Conservation (phyloP, 768 basidiomycete genomes). For the Gymnopilus junonius region DNA sequence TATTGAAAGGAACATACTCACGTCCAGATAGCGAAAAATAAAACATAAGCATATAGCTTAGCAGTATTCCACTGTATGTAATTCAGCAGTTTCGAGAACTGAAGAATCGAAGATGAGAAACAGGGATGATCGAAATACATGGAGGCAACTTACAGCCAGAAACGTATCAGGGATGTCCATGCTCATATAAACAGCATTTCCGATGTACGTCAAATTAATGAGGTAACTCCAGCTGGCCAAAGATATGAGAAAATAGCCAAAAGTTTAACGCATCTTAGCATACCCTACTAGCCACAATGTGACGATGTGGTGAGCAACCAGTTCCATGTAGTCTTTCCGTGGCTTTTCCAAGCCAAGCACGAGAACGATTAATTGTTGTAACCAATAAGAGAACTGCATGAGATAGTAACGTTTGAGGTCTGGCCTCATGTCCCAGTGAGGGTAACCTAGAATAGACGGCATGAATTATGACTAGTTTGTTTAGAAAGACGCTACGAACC, state of each 20-base stretch:
- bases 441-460: conserved; percentile 62
- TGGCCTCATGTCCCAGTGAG: conserved; percentile 86
- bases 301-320: conserved; percentile 89
- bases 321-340: conserved; percentile 86
- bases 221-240: conserved; percentile 78
- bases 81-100: conserved; percentile 88
- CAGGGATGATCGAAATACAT: background rate
- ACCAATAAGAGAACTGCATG: conserved; percentile 93
- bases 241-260: conserved; percentile 7
- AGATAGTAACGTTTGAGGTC: conserved; percentile 93
- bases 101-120: conserved; percentile 1
- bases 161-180: conserved; percentile 96
- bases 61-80: conserved; percentile 75
- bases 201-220: conserved; percentile 82
- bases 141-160: conserved; percentile 68
- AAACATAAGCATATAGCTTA: conserved; percentile 63
- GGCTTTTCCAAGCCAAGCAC: conserved; percentile 91
- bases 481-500: conserved; percentile 40
- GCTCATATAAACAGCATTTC: conserved; percentile 90
- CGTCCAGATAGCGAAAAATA: conserved; percentile 83
- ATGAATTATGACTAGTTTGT: background rate
- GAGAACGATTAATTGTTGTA: conserved; percentile 89
- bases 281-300: conserved; percentile 95
- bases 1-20: conserved; percentile 43
- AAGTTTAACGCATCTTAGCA: too few species aligned